Percentiles rank a stretch among this genome's conserved stretches.
Conservation (phyloP, 805 yeast species). For the Lachancea sp. region DNA sequence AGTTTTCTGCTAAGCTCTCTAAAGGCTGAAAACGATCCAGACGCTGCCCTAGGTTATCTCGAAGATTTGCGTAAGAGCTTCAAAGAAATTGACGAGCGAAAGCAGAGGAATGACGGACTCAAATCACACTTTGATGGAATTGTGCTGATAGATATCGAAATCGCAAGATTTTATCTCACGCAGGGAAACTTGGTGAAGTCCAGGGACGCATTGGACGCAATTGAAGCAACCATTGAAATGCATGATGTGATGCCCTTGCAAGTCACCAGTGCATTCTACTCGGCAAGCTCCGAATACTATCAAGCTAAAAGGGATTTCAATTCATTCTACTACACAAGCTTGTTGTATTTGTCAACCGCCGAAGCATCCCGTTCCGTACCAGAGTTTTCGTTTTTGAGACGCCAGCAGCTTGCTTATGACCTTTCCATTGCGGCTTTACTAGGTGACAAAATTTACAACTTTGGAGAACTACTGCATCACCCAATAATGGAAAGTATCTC, state of each 20-base stretch:
- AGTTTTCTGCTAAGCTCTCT: conserved; percentile 60
- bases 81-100: conserved; percentile 33
- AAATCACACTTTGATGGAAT: conserved; percentile 47
- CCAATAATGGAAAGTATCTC: conserved; percentile 58
- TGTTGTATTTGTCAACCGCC: conserved; percentile 76
- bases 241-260: conserved; percentile 51
- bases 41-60: conserved; percentile 49
- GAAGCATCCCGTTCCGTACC: conserved; percentile 32
- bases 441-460: conserved; percentile 89
- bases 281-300: conserved; percentile 69
- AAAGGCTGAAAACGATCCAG: conserved; percentile 35
- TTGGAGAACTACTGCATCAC: conserved; percentile 90
- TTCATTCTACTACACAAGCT: conserved; percentile 69
- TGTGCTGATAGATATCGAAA: conserved; percentile 58
- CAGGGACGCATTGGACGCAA: conserved; percentile 57
- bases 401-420: conserved; percentile 58
- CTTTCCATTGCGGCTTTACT: conserved; percentile 79
- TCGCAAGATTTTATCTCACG: conserved; percentile 62
- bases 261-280: conserved; percentile 77
- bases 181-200: conserved; percentile 53
- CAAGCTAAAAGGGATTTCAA: conserved; percentile 74
- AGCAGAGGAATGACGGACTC: conserved; percentile 32
- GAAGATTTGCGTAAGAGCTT: conserved; percentile 40
- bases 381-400: conserved; percentile 24
- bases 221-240: conserved; percentile 51